Conservation (phyloP, 306 rosid species). For the Begonia fuchsioides region DNA sequence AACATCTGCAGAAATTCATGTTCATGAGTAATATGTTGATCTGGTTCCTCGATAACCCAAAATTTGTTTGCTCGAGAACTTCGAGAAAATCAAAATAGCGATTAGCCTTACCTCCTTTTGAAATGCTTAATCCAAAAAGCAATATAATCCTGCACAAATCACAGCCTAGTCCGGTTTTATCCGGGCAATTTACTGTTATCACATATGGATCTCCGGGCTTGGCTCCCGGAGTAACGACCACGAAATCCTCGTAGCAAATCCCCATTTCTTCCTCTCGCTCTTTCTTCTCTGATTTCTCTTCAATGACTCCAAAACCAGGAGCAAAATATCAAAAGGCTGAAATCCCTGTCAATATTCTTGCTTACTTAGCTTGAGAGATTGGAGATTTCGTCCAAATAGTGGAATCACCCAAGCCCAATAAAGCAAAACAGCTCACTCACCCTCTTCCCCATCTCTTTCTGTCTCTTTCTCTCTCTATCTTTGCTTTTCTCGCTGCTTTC, state of each 20-base stretch:
- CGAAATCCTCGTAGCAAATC: constrained; percentile 29
- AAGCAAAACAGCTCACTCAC: neutral
- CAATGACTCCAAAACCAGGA: neutral
- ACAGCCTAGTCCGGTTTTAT: constrained; percentile 42
- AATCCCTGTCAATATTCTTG: neutral
- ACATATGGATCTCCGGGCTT: constrained; percentile 35
- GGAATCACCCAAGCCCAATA: neutral
- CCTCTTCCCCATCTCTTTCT: no score
- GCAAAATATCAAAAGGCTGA: neutral
- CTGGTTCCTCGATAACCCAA: no score
- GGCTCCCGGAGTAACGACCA: constrained; percentile 19
- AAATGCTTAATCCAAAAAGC: constrained; percentile 41
- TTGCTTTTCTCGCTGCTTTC: neutral
- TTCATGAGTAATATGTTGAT: no score
- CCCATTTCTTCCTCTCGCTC: constrained; percentile 20
- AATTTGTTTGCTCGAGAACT: neutral
- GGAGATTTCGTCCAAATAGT: constrained; percentile 9
- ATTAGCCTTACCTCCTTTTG: constrained; percentile 30
- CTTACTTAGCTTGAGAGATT: constrained; percentile 1
- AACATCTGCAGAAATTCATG: constrained; percentile 15
- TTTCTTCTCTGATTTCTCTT: constrained; percentile 7
- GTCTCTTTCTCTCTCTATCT: neutral
- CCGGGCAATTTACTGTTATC: constrained; percentile 47
- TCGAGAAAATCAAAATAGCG: neutral
- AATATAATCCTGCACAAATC: constrained; percentile 39